These are phyloP conservation scores for Pseudogymnoascus sp. DNA, from an alignment of 2,329 filamentous ascomycete genomes.

Conservation along the genomic window DNA sequence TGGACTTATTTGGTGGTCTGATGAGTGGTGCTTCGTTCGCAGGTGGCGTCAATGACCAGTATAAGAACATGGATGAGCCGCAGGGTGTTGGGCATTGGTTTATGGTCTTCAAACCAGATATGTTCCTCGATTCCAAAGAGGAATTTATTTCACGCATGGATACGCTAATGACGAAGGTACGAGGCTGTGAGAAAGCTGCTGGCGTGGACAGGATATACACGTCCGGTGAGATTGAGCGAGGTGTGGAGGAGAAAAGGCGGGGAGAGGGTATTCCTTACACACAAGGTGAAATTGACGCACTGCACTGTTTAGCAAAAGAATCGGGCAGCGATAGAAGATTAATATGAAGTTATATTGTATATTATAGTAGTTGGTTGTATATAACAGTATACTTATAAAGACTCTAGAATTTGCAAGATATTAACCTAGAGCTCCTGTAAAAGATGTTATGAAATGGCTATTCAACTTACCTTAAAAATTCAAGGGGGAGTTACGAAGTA, in stretches of 20 bases:
- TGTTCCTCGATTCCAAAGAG: constrained; percentile 41
- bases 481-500: not conserved
- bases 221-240: constrained; percentile 29
- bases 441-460: not conserved
- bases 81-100: constrained; percentile 50
- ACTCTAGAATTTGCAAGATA: not conserved
- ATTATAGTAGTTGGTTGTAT: not conserved
- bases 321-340: not conserved
- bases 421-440: not conserved
- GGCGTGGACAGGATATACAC: constrained; percentile 16
- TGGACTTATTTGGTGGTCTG: constrained; percentile 56
- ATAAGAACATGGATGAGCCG: constrained; percentile 46
- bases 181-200: constrained; percentile 14
- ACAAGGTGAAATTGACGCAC: constrained; percentile 11
- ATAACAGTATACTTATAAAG: not conserved
- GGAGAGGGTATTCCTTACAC: constrained; percentile 32
- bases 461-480: not conserved
- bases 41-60: constrained; percentile 48
- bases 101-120: constrained; percentile 46
- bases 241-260: constrained; percentile 26
- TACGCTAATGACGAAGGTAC: constrained; percentile 16
- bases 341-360: not conserved
- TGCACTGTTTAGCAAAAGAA: constrained; percentile 3
- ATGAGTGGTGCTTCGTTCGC: constrained; percentile 53
- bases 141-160: constrained; percentile 41